These are phyloP conservation scores for Parafenestella ontariensis DNA, from an alignment of 2,329 filamentous ascomycete species.

Conservation along the genomic window DNA sequence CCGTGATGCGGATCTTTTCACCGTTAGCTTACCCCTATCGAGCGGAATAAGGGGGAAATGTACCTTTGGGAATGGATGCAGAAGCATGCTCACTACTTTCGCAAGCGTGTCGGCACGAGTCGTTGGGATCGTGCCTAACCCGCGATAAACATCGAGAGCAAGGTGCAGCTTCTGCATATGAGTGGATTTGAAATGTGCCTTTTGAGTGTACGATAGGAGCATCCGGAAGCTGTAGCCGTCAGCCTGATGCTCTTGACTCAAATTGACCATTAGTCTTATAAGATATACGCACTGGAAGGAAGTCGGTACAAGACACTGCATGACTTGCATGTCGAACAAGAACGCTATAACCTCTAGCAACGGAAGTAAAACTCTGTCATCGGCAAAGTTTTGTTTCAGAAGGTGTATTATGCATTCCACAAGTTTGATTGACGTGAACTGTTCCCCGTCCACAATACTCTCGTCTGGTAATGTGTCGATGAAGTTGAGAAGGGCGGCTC, in stretches of 20 bases:
- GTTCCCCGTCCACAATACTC: neutral
- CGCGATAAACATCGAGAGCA: constrained; percentile 79
- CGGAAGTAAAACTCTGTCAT: constrained; percentile 77
- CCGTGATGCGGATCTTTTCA: constrained; percentile 41
- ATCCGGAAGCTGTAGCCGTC: constrained; percentile 55
- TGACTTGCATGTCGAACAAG: constrained; percentile 60
- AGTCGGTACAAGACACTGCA: constrained; percentile 47
- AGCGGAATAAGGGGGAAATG: neutral
- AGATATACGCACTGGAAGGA: constrained; percentile 62
- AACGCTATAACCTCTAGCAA: constrained; percentile 80
- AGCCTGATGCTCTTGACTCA: neutral
- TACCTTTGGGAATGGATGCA: constrained; percentile 83
- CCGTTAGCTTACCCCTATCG: neutral
- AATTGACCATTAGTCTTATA: neutral
- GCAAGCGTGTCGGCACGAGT: constrained; percentile 65
- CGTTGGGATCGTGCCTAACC: constrained; percentile 64
- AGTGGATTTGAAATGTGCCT: constrained; percentile 80
- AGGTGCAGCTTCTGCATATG: constrained; percentile 84
- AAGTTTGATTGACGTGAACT: constrained; percentile 35
- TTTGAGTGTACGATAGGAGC: constrained; percentile 75
- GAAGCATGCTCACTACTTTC: constrained; percentile 75
- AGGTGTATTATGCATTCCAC: constrained; percentile 36
- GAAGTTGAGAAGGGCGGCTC: constrained; percentile 65
- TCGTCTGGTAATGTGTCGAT: constrained; percentile 36
- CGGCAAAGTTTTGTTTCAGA: constrained; percentile 41